These are phyloP conservation scores for Lasiosphaeris hirsuta DNA, from an alignment of 495 filamentous ascomycete genomes.

Conservation along the genomic window DNA sequence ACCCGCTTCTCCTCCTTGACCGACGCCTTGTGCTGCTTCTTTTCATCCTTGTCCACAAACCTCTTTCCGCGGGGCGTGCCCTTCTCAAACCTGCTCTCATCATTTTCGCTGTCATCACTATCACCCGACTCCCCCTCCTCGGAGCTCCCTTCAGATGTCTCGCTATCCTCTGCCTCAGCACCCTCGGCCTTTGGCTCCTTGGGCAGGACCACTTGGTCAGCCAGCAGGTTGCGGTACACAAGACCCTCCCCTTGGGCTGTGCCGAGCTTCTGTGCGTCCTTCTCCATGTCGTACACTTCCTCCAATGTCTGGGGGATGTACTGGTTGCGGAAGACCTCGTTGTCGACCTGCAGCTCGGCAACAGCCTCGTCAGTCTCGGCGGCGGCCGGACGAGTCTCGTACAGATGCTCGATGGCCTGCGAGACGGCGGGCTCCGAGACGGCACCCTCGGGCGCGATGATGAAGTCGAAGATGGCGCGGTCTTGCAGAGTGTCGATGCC, in stretches of 20 bases:
- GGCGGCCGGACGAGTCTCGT: constrained; percentile 29
- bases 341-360: constrained; percentile 64
- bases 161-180: constrained; percentile 9
- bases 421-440: constrained; percentile 45
- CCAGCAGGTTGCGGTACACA: constrained; percentile 77
- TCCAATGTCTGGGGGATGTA: constrained; percentile 93
- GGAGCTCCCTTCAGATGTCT: constrained; percentile 36
- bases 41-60: constrained; percentile 86
- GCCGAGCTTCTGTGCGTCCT: constrained; percentile 74
- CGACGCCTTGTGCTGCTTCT: constrained; percentile 82
- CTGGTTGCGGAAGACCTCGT: constrained; percentile 89
- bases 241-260: constrained; percentile 68
- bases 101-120: constrained; percentile 43
- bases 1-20: constrained; percentile 95
- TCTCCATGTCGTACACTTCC: constrained; percentile 93
- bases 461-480: constrained; percentile 72
- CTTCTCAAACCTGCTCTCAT: constrained; percentile 55
- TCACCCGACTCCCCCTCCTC: constrained; percentile 43
- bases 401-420: constrained; percentile 46
- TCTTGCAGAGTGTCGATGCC: constrained; percentile 76
- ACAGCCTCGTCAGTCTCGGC: constrained; percentile 43
- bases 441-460: constrained; percentile 56
- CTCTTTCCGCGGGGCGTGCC: constrained; percentile 78
- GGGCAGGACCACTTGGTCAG: constrained; percentile 55
- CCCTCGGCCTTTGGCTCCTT: constrained; percentile 10